Evolutionary conservation across 1,139 yeast genomes (phyloP).

Genomic region (Spencermartinsiella ligniputridi): DNA sequence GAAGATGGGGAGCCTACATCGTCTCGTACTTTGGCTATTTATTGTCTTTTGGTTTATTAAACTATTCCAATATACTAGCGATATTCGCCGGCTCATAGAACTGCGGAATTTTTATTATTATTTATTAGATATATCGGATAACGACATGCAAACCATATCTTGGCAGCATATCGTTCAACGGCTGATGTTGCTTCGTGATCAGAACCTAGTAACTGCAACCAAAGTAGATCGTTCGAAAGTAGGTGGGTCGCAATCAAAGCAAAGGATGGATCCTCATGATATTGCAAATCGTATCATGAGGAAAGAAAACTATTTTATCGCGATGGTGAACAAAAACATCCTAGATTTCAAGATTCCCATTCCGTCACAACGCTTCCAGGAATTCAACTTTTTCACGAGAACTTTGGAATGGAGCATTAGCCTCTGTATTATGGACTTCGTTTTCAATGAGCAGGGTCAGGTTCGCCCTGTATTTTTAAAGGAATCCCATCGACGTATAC

Average conservation of each 20-base stretch:
- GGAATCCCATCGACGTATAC: slow-evolving; percentile 61
- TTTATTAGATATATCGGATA: slow-evolving; percentile 64
- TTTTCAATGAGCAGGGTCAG: slow-evolving; percentile 81
- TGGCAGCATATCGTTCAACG: slow-evolving; percentile 89
- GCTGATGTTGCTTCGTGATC: slow-evolving; percentile 68
- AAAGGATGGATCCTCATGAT: slow-evolving; percentile 82
- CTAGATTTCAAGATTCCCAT: slow-evolving; percentile 57
- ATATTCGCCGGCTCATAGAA: slow-evolving; percentile 52
- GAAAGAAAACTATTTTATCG: slow-evolving; percentile 87
- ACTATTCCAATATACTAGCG: slow-evolving; percentile 52
- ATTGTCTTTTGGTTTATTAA: slow-evolving; percentile 50
- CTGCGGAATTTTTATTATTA: slow-evolving; percentile 61
- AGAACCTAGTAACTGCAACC: slow-evolving; percentile 63
- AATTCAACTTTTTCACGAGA: slow-evolving; percentile 55
- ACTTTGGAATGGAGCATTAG: slow-evolving; percentile 93
- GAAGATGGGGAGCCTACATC: slow-evolving; percentile 44
- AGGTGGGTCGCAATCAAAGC: slow-evolving; percentile 48
- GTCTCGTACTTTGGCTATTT: slow-evolving; percentile 61
- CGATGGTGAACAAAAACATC: slow-evolving; percentile 74
- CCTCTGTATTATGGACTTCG: slow-evolving; percentile 79
- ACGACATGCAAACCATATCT: slow-evolving; percentile 85
- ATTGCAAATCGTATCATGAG: slow-evolving; percentile 96
- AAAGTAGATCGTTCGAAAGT: slow-evolving; percentile 17
- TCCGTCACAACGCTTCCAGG: slow-evolving; percentile 35
- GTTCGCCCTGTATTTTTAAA: slow-evolving; percentile 69